Evolutionary conservation across 2,329 filamentous ascomycete genomes (phyloP).

Genomic region (Aspergillus sp.): DNA sequence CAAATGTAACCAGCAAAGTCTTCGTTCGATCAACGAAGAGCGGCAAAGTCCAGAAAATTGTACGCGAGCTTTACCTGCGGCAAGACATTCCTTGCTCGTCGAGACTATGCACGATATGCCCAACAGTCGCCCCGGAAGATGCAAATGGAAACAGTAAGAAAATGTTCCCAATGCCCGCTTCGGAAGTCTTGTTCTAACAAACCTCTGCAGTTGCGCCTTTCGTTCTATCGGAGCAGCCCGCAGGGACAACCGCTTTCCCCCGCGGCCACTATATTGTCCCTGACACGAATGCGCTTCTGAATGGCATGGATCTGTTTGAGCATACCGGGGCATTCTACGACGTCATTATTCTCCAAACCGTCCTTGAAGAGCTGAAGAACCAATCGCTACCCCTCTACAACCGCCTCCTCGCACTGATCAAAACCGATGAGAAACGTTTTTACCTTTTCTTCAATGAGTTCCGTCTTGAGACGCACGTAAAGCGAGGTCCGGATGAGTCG

Average conservation of each 20-base stretch:
- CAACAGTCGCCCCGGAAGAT: slow-evolving; percentile 74
- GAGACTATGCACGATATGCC: slow-evolving; percentile 78
- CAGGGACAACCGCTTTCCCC: slow-evolving; percentile 79
- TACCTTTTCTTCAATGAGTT: slow-evolving; percentile 99
- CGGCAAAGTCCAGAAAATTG: slow-evolving; percentile 98
- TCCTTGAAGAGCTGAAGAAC: slow-evolving; percentile 94
- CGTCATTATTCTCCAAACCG: slow-evolving; percentile 94
- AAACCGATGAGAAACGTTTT: slow-evolving; percentile 95
- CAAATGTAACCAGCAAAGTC: slow-evolving; percentile 90
- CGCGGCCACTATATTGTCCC: slow-evolving; percentile 92
- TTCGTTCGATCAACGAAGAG: slow-evolving; percentile 93
- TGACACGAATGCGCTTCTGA: slow-evolving; percentile 93
- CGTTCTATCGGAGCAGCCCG: slow-evolving; percentile 85
- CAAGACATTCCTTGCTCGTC: slow-evolving; percentile 98
- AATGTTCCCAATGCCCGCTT: slow-evolving; percentile 3
- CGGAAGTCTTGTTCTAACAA: slow-evolving; percentile 26
- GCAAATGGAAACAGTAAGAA: slow-evolving; percentile 72
- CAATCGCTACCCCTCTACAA: slow-evolving; percentile 94
- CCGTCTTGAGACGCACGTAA: slow-evolving; percentile 84
- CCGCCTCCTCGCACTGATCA: slow-evolving; percentile 84
- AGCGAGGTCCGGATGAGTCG: slow-evolving; percentile 74
- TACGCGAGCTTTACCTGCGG: slow-evolving; percentile 91
- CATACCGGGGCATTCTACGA: slow-evolving; percentile 90
- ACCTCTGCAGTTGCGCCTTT: slow-evolving; percentile 70
- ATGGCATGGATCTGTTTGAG: slow-evolving; percentile 97